These are phyloP conservation scores for Neurospora sp. DNA, from an alignment of 2,329 filamentous ascomycete genomes.

Conservation along the genomic window DNA sequence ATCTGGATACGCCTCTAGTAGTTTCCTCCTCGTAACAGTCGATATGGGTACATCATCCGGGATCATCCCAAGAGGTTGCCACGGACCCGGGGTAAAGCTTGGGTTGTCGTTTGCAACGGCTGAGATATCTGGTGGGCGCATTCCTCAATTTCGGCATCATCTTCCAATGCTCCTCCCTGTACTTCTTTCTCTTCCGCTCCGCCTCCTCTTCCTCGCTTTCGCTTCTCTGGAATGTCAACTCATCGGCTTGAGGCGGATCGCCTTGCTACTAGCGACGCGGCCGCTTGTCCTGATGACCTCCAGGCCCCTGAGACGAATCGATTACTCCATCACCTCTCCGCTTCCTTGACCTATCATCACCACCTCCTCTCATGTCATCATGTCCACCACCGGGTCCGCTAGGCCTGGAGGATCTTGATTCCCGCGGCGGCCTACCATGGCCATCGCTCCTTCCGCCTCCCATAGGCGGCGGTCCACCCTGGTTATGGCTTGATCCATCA, in stretches of 20 bases:
- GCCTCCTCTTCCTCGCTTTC: neutral
- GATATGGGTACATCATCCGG: neutral
- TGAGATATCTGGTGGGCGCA: neutral
- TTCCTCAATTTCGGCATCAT: neutral
- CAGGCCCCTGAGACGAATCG: slow-evolving; percentile 11
- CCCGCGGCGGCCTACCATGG: slow-evolving; percentile 1
- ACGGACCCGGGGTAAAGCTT: neutral
- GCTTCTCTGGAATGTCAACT: neutral
- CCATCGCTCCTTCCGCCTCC: slow-evolving; percentile 6
- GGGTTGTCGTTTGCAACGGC: neutral
- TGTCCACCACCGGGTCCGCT: slow-evolving; percentile 15
- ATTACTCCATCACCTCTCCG: slow-evolving; percentile 36
- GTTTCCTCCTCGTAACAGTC: neutral
- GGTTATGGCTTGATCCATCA: neutral
- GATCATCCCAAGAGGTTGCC: neutral
- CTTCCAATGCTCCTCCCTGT: neutral
- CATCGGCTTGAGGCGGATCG: neutral
- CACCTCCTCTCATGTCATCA: slow-evolving; percentile 21
- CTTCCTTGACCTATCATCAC: slow-evolving; percentile 24
- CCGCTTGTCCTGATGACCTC: slow-evolving; percentile 44
- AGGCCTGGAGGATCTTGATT: neutral
- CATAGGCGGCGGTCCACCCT: neutral
- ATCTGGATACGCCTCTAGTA: neutral
- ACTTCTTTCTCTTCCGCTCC: neutral
- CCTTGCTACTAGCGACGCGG: slow-evolving; percentile 34